These are phyloP conservation scores for Cercophora sp. DNA, from an alignment of 495 filamentous ascomycete genomes.

Conservation along the genomic window DNA sequence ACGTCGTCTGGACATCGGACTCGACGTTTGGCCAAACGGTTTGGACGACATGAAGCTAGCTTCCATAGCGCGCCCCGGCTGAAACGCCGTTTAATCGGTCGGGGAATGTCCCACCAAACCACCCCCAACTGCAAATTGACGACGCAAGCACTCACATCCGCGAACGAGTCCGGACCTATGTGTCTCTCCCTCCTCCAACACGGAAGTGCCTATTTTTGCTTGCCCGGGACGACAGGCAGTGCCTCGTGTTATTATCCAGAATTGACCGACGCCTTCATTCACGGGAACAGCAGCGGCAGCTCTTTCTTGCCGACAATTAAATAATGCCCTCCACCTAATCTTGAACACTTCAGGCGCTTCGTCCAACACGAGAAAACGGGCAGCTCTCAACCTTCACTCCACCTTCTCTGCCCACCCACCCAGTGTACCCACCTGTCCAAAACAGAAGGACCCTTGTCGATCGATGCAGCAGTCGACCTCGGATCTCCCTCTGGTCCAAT, in stretches of 20 bases:
- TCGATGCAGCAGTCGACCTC: slow-evolving; percentile 11
- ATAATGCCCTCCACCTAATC: background rate
- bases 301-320: background rate
- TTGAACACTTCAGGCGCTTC: slow-evolving; percentile 15
- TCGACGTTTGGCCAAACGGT: slow-evolving; percentile 1
- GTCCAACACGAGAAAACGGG: slow-evolving; percentile 8
- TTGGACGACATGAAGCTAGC: background rate
- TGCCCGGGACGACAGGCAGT: background rate
- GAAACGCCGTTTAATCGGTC: background rate
- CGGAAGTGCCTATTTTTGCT: slow-evolving; percentile 3
- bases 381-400: background rate
- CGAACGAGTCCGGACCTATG: too few species aligned
- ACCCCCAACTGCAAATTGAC: background rate
- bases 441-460: slow-evolving; percentile 15
- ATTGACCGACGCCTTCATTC: background rate
- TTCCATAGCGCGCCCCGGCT: background rate
- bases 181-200: too few species aligned
- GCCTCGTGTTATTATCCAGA: background rate
- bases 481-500: background rate
- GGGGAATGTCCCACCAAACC: background rate
- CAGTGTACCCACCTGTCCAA: background rate
- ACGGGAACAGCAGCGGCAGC: background rate
- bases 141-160: too few species aligned
- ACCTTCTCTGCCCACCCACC: background rate
- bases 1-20: too few species aligned